Evolutionary conservation across 2,329 filamentous ascomycete species (phyloP), one percentile per base, ranked within the genome.

Genomic region (Botrytis sinoallii): DNA sequence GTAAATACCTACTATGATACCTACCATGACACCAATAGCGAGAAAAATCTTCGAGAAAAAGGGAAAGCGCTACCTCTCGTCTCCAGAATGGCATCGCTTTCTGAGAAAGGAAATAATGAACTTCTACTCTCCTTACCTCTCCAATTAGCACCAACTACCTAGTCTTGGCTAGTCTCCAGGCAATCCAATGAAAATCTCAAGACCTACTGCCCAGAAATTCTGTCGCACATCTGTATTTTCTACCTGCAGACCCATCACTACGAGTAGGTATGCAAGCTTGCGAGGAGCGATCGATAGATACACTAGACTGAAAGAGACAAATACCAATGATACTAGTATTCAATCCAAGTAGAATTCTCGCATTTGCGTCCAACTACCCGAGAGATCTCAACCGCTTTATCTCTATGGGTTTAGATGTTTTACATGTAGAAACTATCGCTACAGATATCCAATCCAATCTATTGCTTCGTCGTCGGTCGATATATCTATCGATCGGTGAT

Each of bases 201-300:
- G 3, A 18, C 6, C 52, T 29, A 1, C 6, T 1, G 9, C n/a
- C 2, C 7, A 55, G 52, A 16, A 1, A 4, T 29, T 32, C 3
- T 32, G n/a, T 57, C 29, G 52, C 14, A 18, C 18, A 32, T 57
- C 52, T 57, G 14, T 18, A 29, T 18, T 3, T 3, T 16, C 29
- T 7, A 57, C 6, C 9, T 18, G 16, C n/a, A 29, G 14, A 7
- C n/a, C 6, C n/a, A 18, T 29, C 52, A 14, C n/a, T 57, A 29
- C 52, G 25, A n/a, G 4, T 12, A 12, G 16, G 48, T 12, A 12
- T 29, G 48, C 25, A n/a, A 29, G 48, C 25, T 55, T 55, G 25
- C n/a, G 52, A 55, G 14, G 52, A 29, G 52, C 52, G 14, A n/a
- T 52, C 18, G 42, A 48, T n/a, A 57, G 14, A n/a, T n/a, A n/a